phyloP scores from a whole-genome alignment of 768 basidiomycete genomes.

The Filobasidium wieringae region DNA sequence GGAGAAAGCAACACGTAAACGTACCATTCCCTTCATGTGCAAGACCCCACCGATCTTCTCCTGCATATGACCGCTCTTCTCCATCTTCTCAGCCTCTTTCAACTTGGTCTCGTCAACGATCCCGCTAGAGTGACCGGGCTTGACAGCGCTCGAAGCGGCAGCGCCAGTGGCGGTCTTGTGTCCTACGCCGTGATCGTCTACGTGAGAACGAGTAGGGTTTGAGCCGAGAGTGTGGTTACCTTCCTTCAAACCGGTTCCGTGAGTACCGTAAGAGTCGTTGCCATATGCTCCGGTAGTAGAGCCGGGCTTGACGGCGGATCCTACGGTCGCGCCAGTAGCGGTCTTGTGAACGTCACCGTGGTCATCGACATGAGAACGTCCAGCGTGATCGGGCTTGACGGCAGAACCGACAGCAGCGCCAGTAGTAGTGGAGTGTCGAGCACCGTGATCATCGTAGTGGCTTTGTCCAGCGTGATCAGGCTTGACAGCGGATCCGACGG shows the following conservation, averaged over 20 bases:
- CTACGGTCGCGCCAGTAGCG: no score
- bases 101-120: background rate
- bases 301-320: no score
- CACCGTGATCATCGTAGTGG: no score
- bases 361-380: no score
- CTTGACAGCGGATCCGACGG: no score
- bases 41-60: conserved; percentile 6
- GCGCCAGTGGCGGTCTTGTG: background rate
- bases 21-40: conserved; percentile 4
- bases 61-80: conserved; percentile 6
- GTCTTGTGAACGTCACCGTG: no score
- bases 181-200: background rate
- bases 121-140: background rate
- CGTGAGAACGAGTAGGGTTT: background rate
- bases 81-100: conserved; percentile 2
- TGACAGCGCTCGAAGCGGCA: background rate
- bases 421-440: no score
- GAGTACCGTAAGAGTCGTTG: no score
- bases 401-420: no score
- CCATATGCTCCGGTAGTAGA: no score
- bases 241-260: background rate
- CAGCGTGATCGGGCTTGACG: no score
- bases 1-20: background rate
- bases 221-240: background rate
- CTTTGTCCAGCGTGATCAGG: no score